Conservation (phyloP, 768 basidiomycete species). For the Tulasnella sp. region DNA sequence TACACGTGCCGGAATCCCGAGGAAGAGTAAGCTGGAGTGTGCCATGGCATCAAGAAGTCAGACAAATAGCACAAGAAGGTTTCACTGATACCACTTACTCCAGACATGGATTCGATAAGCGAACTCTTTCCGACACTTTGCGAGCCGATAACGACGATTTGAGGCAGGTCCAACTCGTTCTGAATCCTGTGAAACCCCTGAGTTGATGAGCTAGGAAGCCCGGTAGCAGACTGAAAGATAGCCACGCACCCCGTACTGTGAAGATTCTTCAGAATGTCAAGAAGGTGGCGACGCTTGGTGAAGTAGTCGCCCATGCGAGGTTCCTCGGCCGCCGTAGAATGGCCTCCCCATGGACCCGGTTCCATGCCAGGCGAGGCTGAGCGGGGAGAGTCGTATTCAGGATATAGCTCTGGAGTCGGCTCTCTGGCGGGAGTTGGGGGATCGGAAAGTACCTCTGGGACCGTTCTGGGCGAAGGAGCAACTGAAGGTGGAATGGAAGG, state of each 20-base stretch:
- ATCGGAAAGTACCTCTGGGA: too few relatives aligned
- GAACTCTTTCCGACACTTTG: constrained; percentile 72
- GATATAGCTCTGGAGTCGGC: too few relatives aligned
- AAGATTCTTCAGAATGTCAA: constrained; percentile 7
- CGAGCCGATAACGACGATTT: constrained; percentile 58
- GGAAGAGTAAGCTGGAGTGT: constrained; percentile 45
- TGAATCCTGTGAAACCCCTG: not conserved
- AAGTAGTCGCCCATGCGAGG: not conserved
- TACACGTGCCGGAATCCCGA: constrained; percentile 60
- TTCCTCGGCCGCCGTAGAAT: too few relatives aligned
- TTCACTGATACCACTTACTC: constrained; percentile 8
- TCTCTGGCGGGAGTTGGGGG: too few relatives aligned
- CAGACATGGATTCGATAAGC: constrained; percentile 61
- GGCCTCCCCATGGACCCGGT: too few relatives aligned
- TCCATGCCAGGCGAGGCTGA: too few relatives aligned
- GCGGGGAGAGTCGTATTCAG: too few relatives aligned
- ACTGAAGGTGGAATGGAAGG: too few relatives aligned
- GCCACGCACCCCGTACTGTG: constrained; percentile 2
- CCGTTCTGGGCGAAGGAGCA: too few relatives aligned
- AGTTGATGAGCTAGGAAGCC: not conserved
- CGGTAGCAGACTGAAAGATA: not conserved
- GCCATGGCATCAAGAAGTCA: not conserved
- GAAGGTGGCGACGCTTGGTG: constrained; percentile 3
- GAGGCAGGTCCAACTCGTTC: constrained; percentile 54
- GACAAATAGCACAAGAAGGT: not conserved